Base-by-base conservation (phyloP, 768 basidiomycete species). In the Glaciozyma martinii region DNA sequence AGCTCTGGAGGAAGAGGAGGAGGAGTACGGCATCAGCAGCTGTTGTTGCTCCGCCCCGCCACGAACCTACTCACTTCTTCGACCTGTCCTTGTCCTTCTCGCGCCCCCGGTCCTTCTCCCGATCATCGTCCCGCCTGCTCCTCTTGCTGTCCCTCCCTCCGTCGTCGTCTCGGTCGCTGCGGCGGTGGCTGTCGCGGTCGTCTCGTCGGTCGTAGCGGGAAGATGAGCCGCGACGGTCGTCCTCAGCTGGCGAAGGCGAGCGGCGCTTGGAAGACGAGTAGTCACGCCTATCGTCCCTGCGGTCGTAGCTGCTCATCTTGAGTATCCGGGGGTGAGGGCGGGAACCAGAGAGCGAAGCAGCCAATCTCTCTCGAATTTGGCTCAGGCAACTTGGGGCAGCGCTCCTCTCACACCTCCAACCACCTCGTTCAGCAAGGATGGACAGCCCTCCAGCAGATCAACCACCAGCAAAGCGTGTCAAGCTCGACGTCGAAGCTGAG, bases 41-140 rank as follows among this genome's bases (percentile, higher is more conserved):
- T 15, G 52, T 43, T 37, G 46, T 29, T 32, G n/a, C 16, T 42
- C 15, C 7, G 3, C 21, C 46, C n/a, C 23, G 29, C n/a, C 12
- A 1, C 0, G 18, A n/a, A 49, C 30, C 21, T 49, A 18, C 80
- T 68, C 67, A 83, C 82, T 81, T 83, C 61, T 78, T 76, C 67
- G 76, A 79, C 71, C 78, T 74, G 23, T 79, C 79, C 59, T 74
- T 65, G 66, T 78, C 79, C 33, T 71, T 69, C 67, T 74, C 82
- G 79, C 81, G 81, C 71, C 81, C 80, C 50, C 81, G 79, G 21
- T 59, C 53, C 50, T 61, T 50, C 16, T 49, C 25, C 32, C 53
- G 46, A 19, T 63, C 15, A 40, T 71, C 71, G 63, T 79, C 78
- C 63, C 75, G 74, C 15, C 76, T 77, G 37, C 76, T 56, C 42